Base-by-base conservation (phyloP, 225 moss, liverwort and hornwort genomes). In the Physcomitrium patens region DNA sequence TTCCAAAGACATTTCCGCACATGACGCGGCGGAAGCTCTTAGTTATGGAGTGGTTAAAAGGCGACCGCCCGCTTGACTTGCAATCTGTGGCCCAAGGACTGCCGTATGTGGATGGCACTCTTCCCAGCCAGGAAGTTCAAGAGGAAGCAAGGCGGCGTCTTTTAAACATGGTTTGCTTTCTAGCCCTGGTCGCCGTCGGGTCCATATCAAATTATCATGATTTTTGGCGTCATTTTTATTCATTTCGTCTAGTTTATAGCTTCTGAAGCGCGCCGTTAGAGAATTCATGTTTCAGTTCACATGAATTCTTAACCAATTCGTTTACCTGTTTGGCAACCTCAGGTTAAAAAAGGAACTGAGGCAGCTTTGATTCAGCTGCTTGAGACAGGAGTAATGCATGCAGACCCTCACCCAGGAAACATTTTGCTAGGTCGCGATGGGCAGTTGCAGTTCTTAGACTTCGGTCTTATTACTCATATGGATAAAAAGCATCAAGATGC, bases 391-490 rank as follows among this genome's bases (percentile, higher is more conserved):
- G 81, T 99, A 47, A 89, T 99, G 93, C 97, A 99, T 78, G 97
- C 95, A 37, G 97, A 99, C 82, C 97, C 97, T 60, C 97, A 99
- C 61, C 93, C 95, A 46, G 97, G 97, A 41, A 99, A 99, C 80
- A 85, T 99, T 47, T 65, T 95, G 10, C 84, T 91, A 54, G 90
- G 86, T 15, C 75, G 80, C 20, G 86, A 94, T 69, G 97, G 95
- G 28, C 83, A 74, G 45, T 46, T 99, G 85, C 88, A 89, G 69
- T 95, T 95, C 59, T 80, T 99, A 58, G 97, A 99, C 79, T 99
- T 95, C 70, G 97, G 97, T 64, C 88, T 99, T 15, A 77, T 99
- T 28, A 82, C 83, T 64, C 89, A 67, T 5, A 79, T 99, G 78
- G 83, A 86, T 16, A 80, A 91, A 62, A 90, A 84, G 17, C 95